Evolutionary conservation across 2,329 filamentous ascomycete genomes (phyloP).

Genomic region (Penicillium sp.): DNA sequence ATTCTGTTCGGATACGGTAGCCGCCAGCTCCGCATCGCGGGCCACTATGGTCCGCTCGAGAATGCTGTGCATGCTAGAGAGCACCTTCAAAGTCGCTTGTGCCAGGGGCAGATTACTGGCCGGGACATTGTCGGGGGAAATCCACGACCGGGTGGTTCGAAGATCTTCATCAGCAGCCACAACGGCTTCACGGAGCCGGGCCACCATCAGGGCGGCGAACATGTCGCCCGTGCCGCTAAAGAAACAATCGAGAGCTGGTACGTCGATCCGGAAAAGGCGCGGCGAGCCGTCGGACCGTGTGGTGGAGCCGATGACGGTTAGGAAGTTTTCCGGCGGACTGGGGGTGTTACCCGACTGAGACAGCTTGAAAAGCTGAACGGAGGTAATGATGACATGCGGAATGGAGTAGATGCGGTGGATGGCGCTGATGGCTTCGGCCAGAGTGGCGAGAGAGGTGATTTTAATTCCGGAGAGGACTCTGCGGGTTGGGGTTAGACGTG

Average conservation of each 20-base stretch:
- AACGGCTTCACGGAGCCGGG: constrained; percentile 80
- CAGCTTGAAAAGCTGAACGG: constrained; percentile 61
- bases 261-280: constrained; percentile 81
- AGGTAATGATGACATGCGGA: constrained; percentile 90
- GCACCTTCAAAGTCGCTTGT: constrained; percentile 74
- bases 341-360: constrained; percentile 43
- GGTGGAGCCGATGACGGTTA: constrained; percentile 74
- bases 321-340: constrained; percentile 41
- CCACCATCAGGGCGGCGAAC: constrained; percentile 89
- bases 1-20: constrained; percentile 19
- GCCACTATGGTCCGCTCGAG: constrained; percentile 62
- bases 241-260: constrained; percentile 84
- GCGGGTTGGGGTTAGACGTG: not conserved
- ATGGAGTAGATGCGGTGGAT: constrained; percentile 72
- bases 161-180: constrained; percentile 47
- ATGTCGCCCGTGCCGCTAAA: constrained; percentile 97
- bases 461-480: constrained; percentile 81
- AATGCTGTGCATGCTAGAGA: constrained; percentile 89
- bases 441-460: constrained; percentile 68
- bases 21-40: constrained; percentile 61
- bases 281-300: constrained; percentile 59
- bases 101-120: constrained; percentile 75
- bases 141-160: constrained; percentile 61
- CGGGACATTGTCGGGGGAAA: constrained; percentile 66
- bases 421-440: constrained; percentile 68